Evolutionary conservation across 2,329 filamentous ascomycete genomes (phyloP).

Genomic region (Cadophora sp.): DNA sequence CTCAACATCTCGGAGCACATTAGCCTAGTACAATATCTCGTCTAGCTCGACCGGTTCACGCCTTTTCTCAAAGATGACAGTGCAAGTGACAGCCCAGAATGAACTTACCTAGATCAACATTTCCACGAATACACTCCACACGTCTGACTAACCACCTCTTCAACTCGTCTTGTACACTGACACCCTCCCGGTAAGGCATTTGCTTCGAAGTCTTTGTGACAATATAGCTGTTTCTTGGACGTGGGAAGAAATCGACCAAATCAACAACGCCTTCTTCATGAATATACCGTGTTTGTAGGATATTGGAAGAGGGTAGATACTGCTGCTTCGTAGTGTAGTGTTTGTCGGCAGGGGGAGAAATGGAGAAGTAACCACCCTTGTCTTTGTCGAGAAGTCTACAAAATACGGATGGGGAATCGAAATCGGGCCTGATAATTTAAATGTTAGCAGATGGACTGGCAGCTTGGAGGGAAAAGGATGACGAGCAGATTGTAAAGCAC

Average conservation of each 20-base stretch:
- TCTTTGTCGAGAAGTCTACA: slow-evolving; percentile 76
- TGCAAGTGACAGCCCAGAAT: no score
- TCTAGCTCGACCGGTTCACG: no score
- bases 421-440: slow-evolving; percentile 66
- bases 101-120: slow-evolving; percentile 62
- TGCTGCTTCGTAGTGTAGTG: slow-evolving; percentile 76
- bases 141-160: slow-evolving; percentile 75
- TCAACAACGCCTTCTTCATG: slow-evolving; percentile 78
- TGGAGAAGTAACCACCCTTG: slow-evolving; percentile 76
- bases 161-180: slow-evolving; percentile 63
- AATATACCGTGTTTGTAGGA: slow-evolving; percentile 79
- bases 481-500: no score
- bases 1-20: slow-evolving; percentile 60
- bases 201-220: slow-evolving; percentile 55
- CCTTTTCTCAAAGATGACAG: no score
- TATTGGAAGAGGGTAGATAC: slow-evolving; percentile 77
- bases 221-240: slow-evolving; percentile 65
- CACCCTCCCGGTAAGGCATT: slow-evolving; percentile 60
- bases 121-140: slow-evolving; percentile 75
- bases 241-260: slow-evolving; percentile 77
- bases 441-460: background rate
- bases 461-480: background rate
- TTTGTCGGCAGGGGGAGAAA: slow-evolving; percentile 59
- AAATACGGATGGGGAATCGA: slow-evolving; percentile 79
- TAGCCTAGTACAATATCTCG: no score